Conservation (phyloP, 441 rosid species). For the Erodium moschatum region DNA sequence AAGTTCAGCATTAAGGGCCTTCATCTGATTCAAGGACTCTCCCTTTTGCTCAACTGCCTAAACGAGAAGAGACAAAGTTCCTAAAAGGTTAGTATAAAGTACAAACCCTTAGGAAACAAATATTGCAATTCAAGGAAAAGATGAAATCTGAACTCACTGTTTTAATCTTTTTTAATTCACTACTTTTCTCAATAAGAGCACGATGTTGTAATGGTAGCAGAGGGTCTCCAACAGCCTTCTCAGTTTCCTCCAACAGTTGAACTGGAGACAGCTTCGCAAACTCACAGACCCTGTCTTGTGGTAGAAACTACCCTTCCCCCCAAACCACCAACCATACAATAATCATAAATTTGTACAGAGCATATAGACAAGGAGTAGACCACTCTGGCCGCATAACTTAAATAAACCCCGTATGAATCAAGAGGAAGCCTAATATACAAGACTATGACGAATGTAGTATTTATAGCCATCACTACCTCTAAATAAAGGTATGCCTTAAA, state of each 20-base stretch:
- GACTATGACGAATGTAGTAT: not conserved
- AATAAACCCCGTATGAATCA: not conserved
- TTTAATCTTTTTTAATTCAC: constrained; percentile 55
- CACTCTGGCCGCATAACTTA: not conserved
- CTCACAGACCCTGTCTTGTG: constrained; percentile 93
- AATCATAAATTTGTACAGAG: not conserved
- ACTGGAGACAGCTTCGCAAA: constrained; percentile 90
- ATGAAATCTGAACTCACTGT: constrained; percentile 29
- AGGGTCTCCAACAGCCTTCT: constrained; percentile 95
- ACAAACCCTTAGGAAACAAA: not conserved
- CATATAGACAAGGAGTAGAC: constrained; percentile 7
- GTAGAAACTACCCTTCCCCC: constrained; percentile 47
- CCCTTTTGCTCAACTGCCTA: constrained; percentile 71
- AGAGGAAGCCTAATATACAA: not conserved
- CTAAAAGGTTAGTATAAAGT: constrained; percentile 3
- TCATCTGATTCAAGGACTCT: constrained; percentile 62
- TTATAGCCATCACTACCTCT: not conserved
- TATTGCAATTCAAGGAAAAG: constrained; percentile 6
- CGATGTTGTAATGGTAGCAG: constrained; percentile 73
- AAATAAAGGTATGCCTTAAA: not conserved
- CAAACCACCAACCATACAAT: not conserved
- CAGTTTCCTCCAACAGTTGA: constrained; percentile 92
- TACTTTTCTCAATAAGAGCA: constrained; percentile 68
- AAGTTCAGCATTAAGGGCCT: constrained; percentile 64
- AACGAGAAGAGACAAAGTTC: constrained; percentile 14